Evolutionary conservation across 1,139 yeast species (phyloP), one percentile per base, ranked within the genome.

Genomic region (Ogataea hybrid): DNA sequence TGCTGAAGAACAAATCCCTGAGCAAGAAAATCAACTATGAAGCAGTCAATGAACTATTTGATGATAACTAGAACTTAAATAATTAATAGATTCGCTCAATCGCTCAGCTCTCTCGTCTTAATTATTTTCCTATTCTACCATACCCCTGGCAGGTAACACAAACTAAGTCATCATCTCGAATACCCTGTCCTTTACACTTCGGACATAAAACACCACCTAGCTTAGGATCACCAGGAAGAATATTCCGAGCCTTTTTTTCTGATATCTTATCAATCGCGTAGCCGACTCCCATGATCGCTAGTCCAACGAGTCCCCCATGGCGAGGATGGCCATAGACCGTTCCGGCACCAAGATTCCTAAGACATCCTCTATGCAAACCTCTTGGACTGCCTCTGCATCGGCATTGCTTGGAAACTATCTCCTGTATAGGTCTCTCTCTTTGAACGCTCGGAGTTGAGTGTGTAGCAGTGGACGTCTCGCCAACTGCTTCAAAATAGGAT

Each of bases 21-120:
- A 86, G 96, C 21, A 85, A 81, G 67, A 90, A 90, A 69, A 84
- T 90, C 62, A 90, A 90, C 62, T 90, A 90, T 61, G 81, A 75
- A 38, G 88, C 90, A 3, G 75, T 88, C 44, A 82, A 80, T 46
- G 79, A 74, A 44, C 69, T 88, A 50, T 85, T 86, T 50, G 61
- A 60, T 49, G 62, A 57, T 43, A 47, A 38, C 23, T 44, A 33
- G 32, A 34, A 27, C 22, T 27, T 17, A 14, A 6, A 22, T 18
- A 20, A 20, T 20, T 20, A 6, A 20, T 20, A 20, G 21, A 20
- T 3, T 20, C 9, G 21, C 21, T 20, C 21, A 20, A 7, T 7
- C 21, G 21, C 21, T 20, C 2, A 7, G 7, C 21, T 7, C 7
- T 14, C 18, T 9, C 35, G 23, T 6, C 23, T 9, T 18, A 9